Evolutionary conservation across 2,329 filamentous ascomycete species (phyloP).

Genomic region (Scedosporium aurantiacum): DNA sequence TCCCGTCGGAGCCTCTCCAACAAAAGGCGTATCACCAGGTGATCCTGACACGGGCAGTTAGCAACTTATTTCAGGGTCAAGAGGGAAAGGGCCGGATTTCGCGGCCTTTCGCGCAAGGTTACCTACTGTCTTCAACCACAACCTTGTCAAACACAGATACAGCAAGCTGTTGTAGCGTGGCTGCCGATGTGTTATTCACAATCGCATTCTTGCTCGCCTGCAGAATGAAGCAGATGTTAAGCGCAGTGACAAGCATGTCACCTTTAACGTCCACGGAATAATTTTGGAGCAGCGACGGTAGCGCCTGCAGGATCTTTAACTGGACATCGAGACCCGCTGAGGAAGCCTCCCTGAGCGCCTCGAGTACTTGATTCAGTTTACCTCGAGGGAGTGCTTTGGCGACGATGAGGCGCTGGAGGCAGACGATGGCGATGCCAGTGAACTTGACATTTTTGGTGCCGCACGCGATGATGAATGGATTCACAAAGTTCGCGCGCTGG

Average conservation of each 20-base stretch:
- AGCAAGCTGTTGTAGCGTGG: conserved; percentile 90
- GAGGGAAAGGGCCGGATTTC: background rate
- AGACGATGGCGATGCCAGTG: conserved; percentile 75
- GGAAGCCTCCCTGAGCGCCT: conserved; percentile 77
- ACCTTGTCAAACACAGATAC: conserved; percentile 92
- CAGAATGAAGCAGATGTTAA: conserved; percentile 86
- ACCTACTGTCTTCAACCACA: conserved; percentile 64
- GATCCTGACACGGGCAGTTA: conserved; percentile 21
- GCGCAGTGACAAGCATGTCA: conserved; percentile 65
- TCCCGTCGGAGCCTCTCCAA: conserved; percentile 56
- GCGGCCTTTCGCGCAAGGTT: background rate
- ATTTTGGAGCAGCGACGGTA: conserved; percentile 83
- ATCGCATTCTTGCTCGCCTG: conserved; percentile 88
- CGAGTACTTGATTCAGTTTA: conserved; percentile 74
- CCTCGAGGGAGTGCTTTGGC: conserved; percentile 67
- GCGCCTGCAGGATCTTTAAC: conserved; percentile 84
- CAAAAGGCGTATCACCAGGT: conserved; percentile 40
- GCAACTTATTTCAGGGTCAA: background rate
- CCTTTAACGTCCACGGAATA: conserved; percentile 74
- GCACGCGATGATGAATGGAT: conserved; percentile 90
- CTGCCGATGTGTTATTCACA: conserved; percentile 89
- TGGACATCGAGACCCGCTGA: conserved; percentile 79
- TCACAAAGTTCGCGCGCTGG: conserved; percentile 71
- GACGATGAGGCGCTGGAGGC: conserved; percentile 79
- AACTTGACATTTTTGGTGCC: conserved; percentile 84